Evolutionary conservation across 164 flowering plant genomes (phyloP), one percentile per base, ranked within the genome.

Genomic region (Amborella trichopoda): DNA sequence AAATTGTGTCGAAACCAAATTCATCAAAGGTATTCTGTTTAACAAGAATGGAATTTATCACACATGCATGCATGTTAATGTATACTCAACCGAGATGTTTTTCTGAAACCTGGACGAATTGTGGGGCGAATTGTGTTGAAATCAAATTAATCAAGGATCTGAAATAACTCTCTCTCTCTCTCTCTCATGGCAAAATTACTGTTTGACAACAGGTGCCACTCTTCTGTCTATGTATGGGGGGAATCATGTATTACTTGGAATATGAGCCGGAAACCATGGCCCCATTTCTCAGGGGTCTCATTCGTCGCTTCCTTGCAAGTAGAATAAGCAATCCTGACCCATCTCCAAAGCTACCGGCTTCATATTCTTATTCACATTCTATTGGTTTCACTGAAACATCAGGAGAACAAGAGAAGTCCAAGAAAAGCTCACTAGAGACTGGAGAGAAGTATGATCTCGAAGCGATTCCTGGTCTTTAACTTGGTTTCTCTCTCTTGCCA

Each of bases 231-330:
- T 90, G 94, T 58, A 86, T 90, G 95, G 98, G 98, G 46, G 98
- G 83, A 60, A 76, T 90, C 33, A 90, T 86, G 98, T 86, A 83
- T 50, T 90, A 79, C 62, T 59, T 90, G 45, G 98, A 90, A 49
- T 72, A 90, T 49, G 98, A 90, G 60, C 98, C 98, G 12, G 87
- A 86, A 44, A 90, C 95, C 13, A 86, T 90, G 98, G 94, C 98
- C 24, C 95, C 95, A 26, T 81, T 86, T 55, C 78, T 90, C 12
- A 68, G 95, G 59, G 81, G 94, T 27, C 60, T 90, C 32, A 83
- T 90, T 16, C 94, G 91, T 14, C 91, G 98, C 23, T 90, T 90
- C 67, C 86, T 90, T 44, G 86, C 95, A 26, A 86, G 98, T 64
- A 72, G 82, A 62, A 83, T 90, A 13, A 90, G 88, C 74, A 90